A percentile compares a stretch with the other conserved stretches of the same genome.
Conservation (phyloP, 2,329 filamentous ascomycete genomes). For the Leptographium lundbergii region DNA sequence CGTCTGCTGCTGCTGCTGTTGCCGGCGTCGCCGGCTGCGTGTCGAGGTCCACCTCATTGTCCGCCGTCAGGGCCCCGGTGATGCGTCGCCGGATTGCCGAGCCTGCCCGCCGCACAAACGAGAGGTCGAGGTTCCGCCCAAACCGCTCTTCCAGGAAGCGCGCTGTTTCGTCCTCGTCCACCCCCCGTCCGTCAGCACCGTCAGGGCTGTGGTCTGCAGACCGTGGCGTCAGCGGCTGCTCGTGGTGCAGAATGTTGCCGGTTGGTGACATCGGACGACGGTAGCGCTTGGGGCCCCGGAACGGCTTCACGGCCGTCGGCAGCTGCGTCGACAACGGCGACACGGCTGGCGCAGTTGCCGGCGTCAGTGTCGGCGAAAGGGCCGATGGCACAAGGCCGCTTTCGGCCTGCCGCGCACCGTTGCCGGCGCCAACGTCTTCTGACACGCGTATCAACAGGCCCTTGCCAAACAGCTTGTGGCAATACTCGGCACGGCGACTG, state of each 20-base stretch:
- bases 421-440: constrained; percentile 1
- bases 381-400: background rate
- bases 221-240: background rate
- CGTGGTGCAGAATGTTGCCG: constrained; percentile 4
- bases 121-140: constrained; percentile 75
- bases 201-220: constrained; percentile 1
- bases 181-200: constrained; percentile 8
- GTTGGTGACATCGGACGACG: constrained; percentile 41
- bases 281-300: constrained; percentile 70
- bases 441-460: constrained; percentile 36
- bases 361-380: background rate
- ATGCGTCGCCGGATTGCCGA: constrained; percentile 78
- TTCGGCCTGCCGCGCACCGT: background rate
- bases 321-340: constrained; percentile 14
- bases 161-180: constrained; percentile 50
- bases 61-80: constrained; percentile 66
- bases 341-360: constrained; percentile 10
- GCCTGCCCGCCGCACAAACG: constrained; percentile 69
- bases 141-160: constrained; percentile 90
- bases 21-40: constrained; percentile 15
- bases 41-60: constrained; percentile 45
- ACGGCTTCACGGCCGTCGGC: constrained; percentile 21
- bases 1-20: background rate
- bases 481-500: constrained; percentile 84
- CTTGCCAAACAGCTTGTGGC: constrained; percentile 59